A percentile compares a stretch with the other conserved stretches of the same genome.
Evolutionary conservation across 2,329 filamentous ascomycete species (phyloP).

Genomic region (Aspergillus sp.): DNA sequence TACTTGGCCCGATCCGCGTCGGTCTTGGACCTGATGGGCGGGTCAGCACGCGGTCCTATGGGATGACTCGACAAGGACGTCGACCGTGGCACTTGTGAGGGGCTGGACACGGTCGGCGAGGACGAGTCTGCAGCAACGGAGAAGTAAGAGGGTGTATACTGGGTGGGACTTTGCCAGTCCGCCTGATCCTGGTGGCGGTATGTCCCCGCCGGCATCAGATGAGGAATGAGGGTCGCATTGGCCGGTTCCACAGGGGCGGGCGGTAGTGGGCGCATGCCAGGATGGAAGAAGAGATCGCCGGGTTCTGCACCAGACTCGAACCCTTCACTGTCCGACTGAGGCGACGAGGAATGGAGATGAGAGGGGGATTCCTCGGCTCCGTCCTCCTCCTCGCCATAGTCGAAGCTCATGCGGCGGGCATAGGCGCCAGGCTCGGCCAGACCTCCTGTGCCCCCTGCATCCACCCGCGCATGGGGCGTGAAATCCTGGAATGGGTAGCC

Average conservation of each 20-base stretch:
- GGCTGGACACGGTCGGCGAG: slow-evolving; percentile 44
- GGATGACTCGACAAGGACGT: slow-evolving; percentile 81
- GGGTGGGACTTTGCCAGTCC: slow-evolving; percentile 34
- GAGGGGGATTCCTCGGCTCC: slow-evolving; percentile 41
- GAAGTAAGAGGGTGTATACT: slow-evolving; percentile 37
- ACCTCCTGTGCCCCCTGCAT: slow-evolving; percentile 88
- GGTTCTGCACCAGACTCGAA: slow-evolving; percentile 72
- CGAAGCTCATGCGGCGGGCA: slow-evolving; percentile 75
- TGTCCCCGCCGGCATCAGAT: slow-evolving; percentile 56
- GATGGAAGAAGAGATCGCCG: slow-evolving; percentile 91
- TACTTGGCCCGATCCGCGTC: slow-evolving; percentile 71
- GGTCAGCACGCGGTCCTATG: slow-evolving; percentile 72
- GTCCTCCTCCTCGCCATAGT: slow-evolving; percentile 89
- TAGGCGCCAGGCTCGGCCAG: slow-evolving; percentile 69
- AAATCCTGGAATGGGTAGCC: slow-evolving; percentile 59
- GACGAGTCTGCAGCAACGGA: slow-evolving; percentile 52
- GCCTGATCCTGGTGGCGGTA: slow-evolving; percentile 55
- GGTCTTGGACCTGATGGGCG: slow-evolving; percentile 89
- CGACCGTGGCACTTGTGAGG: slow-evolving; percentile 63
- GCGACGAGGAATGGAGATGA: slow-evolving; percentile 44
- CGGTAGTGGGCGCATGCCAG: slow-evolving; percentile 67
- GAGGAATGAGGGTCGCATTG: slow-evolving; percentile 45
- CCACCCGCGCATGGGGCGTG: slow-evolving; percentile 67
- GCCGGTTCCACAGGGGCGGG: slow-evolving; percentile 61
- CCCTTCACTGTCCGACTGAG: slow-evolving; percentile 60